A percentile compares a stretch with the other conserved stretches of the same genome.
These are phyloP conservation scores for Pezicula carpinea DNA, from an alignment of 2,329 filamentous ascomycete species.

Conservation along the genomic window DNA sequence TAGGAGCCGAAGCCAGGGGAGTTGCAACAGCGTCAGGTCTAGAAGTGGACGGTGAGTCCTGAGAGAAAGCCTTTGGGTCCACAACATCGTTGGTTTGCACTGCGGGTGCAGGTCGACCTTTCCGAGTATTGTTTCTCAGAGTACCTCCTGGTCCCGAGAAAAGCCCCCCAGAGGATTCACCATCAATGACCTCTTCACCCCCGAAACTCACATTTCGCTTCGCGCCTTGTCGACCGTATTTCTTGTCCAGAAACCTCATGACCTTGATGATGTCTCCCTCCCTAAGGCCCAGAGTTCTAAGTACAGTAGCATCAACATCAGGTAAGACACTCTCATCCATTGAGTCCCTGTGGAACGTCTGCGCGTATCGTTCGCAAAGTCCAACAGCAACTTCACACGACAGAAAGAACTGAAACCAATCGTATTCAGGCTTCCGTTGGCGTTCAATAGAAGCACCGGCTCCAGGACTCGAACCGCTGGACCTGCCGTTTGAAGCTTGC, in stretches of 20 bases:
- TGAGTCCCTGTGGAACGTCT: slow-evolving; percentile 82
- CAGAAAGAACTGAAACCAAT: slow-evolving; percentile 99
- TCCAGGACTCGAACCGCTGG: slow-evolving; percentile 18
- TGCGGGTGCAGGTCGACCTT: slow-evolving; percentile 82
- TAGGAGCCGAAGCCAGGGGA: slow-evolving; percentile 34
- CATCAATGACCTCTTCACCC: slow-evolving; percentile 50
- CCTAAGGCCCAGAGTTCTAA: slow-evolving; percentile 86
- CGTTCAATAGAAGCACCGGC: slow-evolving; percentile 61
- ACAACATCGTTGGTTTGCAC: slow-evolving; percentile 81
- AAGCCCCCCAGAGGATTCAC: slow-evolving; percentile 59
- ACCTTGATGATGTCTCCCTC: slow-evolving; percentile 96
- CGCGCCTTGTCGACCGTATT: slow-evolving; percentile 63
- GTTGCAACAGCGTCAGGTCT: slow-evolving; percentile 41
- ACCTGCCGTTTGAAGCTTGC: slow-evolving; percentile 19
- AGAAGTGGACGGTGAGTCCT: slow-evolving; percentile 39
- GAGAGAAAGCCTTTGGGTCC: slow-evolving; percentile 79
- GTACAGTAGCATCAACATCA: slow-evolving; percentile 77
- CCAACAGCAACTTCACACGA: slow-evolving; percentile 87
- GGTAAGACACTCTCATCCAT: slow-evolving; percentile 93
- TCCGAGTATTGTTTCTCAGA: slow-evolving; percentile 89
- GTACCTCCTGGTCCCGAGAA: slow-evolving; percentile 92
- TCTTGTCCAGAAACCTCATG: slow-evolving; percentile 81
- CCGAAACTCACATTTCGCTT: slow-evolving; percentile 49
- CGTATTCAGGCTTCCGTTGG: slow-evolving; percentile 69
- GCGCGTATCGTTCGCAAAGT: slow-evolving; percentile 89